Evolutionary conservation across 176 grass and related monocot genomes (phyloP).

Genomic region (Paspalum vaginatum): DNA sequence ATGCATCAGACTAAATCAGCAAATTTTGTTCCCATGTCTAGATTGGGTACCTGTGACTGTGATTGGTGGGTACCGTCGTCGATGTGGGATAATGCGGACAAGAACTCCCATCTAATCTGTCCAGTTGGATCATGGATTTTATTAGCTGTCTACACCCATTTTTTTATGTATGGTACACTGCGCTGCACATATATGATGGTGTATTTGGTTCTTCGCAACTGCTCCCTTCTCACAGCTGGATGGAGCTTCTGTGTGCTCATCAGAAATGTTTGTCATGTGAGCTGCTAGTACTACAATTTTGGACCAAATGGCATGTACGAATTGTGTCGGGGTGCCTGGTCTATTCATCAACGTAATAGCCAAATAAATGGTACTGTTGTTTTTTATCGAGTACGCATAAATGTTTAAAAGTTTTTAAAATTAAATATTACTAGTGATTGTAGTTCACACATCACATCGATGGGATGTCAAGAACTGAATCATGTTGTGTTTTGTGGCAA

Average conservation of each 20-base stretch:
- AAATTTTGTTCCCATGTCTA: conserved; percentile 32
- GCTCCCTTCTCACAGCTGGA: conserved; percentile 49
- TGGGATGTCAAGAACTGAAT: conserved; percentile 20
- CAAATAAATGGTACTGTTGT: neutral
- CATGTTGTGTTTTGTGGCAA: conserved; percentile 22
- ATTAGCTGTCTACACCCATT: conserved; percentile 39
- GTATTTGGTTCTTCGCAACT: conserved; percentile 52
- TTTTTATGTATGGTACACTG: conserved; percentile 50
- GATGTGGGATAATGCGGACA: conserved; percentile 42
- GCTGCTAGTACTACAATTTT: conserved; percentile 15
- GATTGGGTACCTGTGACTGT: conserved; percentile 23
- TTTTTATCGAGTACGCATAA: neutral
- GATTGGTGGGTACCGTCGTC: conserved; percentile 29
- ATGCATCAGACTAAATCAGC: neutral
- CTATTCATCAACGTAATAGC: neutral
- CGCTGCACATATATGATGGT: conserved; percentile 28
- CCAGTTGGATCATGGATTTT: conserved; percentile 57
- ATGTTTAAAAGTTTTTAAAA: neutral
- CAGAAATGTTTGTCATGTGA: conserved; percentile 36
- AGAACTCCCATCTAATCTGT: conserved; percentile 39
- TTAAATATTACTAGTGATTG: neutral
- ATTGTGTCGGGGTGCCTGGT: conserved; percentile 3
- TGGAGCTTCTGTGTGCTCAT: conserved; percentile 28
- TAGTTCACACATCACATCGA: conserved; percentile 14
- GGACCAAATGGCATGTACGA: conserved; percentile 5